Conservation (phyloP, 805 yeast genomes). For the Kuraishia floccosa region DNA sequence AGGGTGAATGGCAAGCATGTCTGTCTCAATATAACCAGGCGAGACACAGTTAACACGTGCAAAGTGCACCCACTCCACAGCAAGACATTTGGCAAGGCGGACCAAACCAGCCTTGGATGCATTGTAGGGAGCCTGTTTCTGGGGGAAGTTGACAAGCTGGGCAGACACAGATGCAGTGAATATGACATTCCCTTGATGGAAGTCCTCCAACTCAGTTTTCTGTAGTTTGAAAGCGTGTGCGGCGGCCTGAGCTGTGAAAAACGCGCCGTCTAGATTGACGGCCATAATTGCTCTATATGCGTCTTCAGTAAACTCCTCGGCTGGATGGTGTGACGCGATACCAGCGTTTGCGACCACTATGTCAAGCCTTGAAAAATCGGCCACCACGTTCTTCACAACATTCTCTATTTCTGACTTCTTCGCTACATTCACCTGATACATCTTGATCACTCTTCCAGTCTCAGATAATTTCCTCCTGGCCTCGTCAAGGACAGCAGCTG, state of each 20-base stretch:
- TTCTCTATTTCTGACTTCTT: too few species aligned
- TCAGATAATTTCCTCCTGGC: too few species aligned
- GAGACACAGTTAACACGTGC: constrained; percentile 78
- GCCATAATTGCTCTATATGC: constrained; percentile 61
- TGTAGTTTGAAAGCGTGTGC: constrained; percentile 67
- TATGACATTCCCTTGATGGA: constrained; percentile 65
- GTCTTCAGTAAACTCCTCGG: constrained; percentile 35
- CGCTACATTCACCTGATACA: too few species aligned
- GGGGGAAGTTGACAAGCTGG: constrained; percentile 79
- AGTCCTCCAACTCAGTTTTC: constrained; percentile 31
- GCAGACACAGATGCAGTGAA: constrained; percentile 88
- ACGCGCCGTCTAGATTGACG: constrained; percentile 72
- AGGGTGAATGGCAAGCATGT: constrained; percentile 40
- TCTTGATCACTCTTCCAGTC: too few species aligned
- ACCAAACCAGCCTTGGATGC: constrained; percentile 79
- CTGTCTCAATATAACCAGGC: constrained; percentile 82
- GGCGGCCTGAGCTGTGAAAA: constrained; percentile 64
- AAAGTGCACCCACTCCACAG: constrained; percentile 82
- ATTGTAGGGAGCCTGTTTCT: constrained; percentile 76
- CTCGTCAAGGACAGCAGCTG: too few species aligned
- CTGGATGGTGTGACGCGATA: constrained; percentile 56
- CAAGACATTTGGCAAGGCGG: constrained; percentile 67
- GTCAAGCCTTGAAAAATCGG: constrained; percentile 73
- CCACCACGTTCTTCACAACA: too few species aligned
- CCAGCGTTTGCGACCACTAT: constrained; percentile 88